These are phyloP conservation scores for Lodderomyces jiufengensis DNA, from an alignment of 1,139 yeast genomes.

Conservation along the genomic window DNA sequence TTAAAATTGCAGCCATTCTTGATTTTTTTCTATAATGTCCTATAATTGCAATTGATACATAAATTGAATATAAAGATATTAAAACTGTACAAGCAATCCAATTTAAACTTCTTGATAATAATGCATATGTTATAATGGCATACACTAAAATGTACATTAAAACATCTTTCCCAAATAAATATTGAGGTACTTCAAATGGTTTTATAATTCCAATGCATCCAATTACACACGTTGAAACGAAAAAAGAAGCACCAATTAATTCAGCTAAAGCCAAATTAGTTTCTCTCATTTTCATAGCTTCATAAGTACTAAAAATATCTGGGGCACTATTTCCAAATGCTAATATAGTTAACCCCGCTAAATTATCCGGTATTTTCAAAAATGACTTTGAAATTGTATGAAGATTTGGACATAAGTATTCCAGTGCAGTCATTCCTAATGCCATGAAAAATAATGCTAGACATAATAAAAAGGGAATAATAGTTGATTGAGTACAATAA, in stretches of 20 bases:
- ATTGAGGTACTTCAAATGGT: conserved; percentile 58
- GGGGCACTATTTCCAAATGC: conserved; percentile 95
- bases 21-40: conserved; percentile 26
- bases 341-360: conserved; percentile 82
- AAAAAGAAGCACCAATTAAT: conserved; percentile 78
- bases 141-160: conserved; percentile 49
- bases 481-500: conserved; percentile 28
- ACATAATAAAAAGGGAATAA: conserved; percentile 17
- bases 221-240: conserved; percentile 70
- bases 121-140: conserved; percentile 35
- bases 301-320: conserved; percentile 80
- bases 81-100: conserved; percentile 45
- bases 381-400: conserved; percentile 51
- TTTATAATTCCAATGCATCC: conserved; percentile 69
- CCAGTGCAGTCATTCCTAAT: conserved; percentile 73
- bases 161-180: conserved; percentile 53
- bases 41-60: conserved; percentile 46
- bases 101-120: conserved; percentile 45
- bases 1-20: conserved; percentile 17
- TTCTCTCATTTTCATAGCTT: conserved; percentile 67
- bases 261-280: conserved; percentile 85
- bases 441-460: conserved; percentile 47
- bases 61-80: conserved; percentile 47
- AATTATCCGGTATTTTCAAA: conserved; percentile 65
- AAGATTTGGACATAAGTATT: conserved; percentile 71